phyloP scores from a whole-genome alignment of 1,284 basidiomycete genomes.

The Meira nashicola region DNA sequence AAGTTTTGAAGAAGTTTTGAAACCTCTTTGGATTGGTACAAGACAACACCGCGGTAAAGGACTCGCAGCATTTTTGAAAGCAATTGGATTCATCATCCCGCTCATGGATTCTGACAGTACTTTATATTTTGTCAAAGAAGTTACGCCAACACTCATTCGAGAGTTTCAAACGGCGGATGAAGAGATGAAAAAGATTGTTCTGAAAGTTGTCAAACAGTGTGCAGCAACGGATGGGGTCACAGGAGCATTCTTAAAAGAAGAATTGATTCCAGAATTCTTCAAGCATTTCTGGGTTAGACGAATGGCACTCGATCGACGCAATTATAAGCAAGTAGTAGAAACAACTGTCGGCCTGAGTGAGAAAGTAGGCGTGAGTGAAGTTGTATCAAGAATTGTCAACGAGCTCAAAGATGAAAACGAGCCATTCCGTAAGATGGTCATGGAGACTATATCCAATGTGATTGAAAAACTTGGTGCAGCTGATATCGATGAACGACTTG shows the following conservation, averaged over 20 bases:
- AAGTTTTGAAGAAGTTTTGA: constrained; percentile 96
- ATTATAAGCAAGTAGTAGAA: constrained; percentile 95
- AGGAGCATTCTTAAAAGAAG: constrained; percentile 63
- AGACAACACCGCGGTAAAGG: constrained; percentile 96
- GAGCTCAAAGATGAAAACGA: constrained; percentile 78
- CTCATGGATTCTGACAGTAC: constrained; percentile 89
- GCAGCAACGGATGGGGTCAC: constrained; percentile 76
- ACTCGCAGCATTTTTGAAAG: constrained; percentile 94
- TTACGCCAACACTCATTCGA: constrained; percentile 66
- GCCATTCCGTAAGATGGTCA: constrained; percentile 98
- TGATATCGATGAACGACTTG: constrained; percentile 91
- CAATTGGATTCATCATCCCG: constrained; percentile 98
- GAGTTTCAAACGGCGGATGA: constrained; percentile 99
- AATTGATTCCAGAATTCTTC: constrained; percentile 99
- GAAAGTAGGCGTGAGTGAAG: constrained; percentile 92
- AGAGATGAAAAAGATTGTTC: constrained; percentile 99
- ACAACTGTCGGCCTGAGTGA: constrained; percentile 96
- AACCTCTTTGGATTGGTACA: constrained; percentile 96
- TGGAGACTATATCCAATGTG: constrained; percentile 99
- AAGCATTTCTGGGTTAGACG: constrained; percentile 91
- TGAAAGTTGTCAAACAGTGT: constrained; percentile 98
- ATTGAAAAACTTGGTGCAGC: constrained; percentile 85
- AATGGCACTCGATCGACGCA: constrained; percentile 93
- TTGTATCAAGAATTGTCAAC: constrained; percentile 89
- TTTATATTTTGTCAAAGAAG: constrained; percentile 52